Percentiles rank a stretch among this genome's conserved stretches.
Conservation (phyloP, 495 filamentous ascomycete genomes). For the Penicillium manginii region DNA sequence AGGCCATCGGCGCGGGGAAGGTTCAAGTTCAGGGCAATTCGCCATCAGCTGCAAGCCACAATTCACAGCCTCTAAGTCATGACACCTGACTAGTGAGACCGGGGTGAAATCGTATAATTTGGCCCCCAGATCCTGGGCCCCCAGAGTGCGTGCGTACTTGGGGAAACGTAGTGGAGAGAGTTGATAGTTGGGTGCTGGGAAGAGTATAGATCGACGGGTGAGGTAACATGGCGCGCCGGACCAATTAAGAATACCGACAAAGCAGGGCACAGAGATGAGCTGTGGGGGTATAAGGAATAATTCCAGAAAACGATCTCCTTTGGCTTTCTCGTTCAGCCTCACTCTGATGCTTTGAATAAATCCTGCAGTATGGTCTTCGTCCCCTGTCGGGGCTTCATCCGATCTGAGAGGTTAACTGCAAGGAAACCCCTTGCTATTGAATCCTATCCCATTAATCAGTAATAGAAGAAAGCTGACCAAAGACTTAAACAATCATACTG, state of each 20-base stretch:
- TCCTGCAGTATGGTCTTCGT: conserved; percentile 25
- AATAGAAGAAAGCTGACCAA: background rate
- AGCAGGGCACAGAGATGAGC: background rate
- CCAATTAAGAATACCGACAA: conserved; percentile 9
- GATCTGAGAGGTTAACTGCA: conserved; percentile 28
- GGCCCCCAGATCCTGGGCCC: conserved; percentile 3
- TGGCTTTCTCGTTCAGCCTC: background rate
- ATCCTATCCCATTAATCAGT: conserved; percentile 31
- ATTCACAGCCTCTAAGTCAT: background rate
- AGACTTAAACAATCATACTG: conserved; percentile 41
- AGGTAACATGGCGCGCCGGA: background rate
- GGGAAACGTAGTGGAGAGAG: background rate
- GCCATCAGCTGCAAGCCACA: conserved; percentile 1
- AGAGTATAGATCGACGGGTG: conserved; percentile 15
- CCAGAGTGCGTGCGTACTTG: background rate
- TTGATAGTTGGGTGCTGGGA: conserved; percentile 8
- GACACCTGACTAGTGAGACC: conserved; percentile 2
- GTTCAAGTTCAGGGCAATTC: conserved; percentile 5
- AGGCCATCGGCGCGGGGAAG: conserved; percentile 1
- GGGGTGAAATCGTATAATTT: conserved; percentile 10
- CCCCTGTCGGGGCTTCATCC: conserved; percentile 3
- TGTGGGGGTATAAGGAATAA: conserved; percentile 6
- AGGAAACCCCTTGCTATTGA: conserved; percentile 41
- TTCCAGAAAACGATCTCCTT: background rate
- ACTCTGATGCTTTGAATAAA: conserved; percentile 23